Percentiles rank a stretch among this genome's conserved stretches.
Evolutionary conservation across 352 stramenopile species (phyloP).

Genomic region (Globisporangium parvum): DNA sequence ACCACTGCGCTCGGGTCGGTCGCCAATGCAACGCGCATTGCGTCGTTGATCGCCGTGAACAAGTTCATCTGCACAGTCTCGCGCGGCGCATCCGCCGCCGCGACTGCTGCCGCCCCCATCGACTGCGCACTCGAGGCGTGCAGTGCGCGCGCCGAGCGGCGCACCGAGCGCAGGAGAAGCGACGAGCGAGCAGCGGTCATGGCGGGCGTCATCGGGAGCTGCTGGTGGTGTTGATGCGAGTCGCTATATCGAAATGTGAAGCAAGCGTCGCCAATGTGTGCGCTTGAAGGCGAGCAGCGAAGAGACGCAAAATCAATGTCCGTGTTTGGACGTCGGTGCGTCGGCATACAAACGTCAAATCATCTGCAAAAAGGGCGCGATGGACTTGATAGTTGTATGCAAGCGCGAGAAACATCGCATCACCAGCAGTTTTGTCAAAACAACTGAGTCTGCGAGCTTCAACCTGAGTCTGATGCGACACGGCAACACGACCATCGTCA

Average conservation of each 20-base stretch:
- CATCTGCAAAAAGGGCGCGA: too few species aligned
- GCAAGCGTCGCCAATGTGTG: too few species aligned
- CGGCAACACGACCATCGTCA: too few species aligned
- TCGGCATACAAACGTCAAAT: too few species aligned
- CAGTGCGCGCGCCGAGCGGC: slow-evolving; percentile 6
- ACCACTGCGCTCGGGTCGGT: slow-evolving; percentile 89
- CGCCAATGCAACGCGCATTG: slow-evolving; percentile 83
- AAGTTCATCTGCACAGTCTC: slow-evolving; percentile 88
- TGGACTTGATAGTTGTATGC: not conserved
- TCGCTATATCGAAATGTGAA: too few species aligned
- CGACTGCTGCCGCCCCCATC: not conserved
- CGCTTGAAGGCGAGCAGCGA: too few species aligned
- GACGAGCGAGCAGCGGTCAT: slow-evolving; percentile 5
- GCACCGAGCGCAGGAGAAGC: slow-evolving; percentile 3
- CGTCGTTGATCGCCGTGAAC: slow-evolving; percentile 91
- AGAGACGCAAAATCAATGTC: too few species aligned
- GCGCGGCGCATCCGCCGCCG: slow-evolving; percentile 15
- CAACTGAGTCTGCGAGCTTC: not conserved
- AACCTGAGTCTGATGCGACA: slow-evolving; percentile 2
- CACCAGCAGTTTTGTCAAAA: not conserved
- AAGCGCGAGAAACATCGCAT: too few species aligned
- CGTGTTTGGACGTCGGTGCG: too few species aligned
- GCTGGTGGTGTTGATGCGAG: too few species aligned
- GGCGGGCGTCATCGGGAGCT: slow-evolving; percentile 9
- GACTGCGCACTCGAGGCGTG: slow-evolving; percentile 5